A percentile compares a stretch with the other conserved stretches of the same genome.
Conservation (phyloP, 805 yeast genomes). For the Clavispora carvajalis region DNA sequence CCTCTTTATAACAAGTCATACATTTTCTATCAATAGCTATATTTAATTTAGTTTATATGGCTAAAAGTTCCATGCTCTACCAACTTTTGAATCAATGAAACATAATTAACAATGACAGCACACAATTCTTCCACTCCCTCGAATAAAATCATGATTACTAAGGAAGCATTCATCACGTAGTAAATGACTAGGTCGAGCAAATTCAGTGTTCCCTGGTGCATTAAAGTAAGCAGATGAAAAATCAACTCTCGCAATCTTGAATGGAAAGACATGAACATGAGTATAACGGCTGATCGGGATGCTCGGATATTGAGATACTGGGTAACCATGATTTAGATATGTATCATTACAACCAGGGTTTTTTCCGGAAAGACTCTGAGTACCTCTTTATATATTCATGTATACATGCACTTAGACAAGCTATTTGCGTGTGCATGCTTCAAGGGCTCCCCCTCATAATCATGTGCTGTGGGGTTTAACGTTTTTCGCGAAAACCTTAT, state of each 20-base stretch:
- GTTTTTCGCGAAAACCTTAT: not conserved
- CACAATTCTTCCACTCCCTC: constrained; percentile 16
- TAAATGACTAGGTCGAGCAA: constrained; percentile 1
- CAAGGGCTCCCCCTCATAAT: not conserved
- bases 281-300: not conserved
- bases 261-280: not conserved
- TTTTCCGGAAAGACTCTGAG: too few relatives aligned
- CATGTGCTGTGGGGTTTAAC: not conserved
- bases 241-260: not conserved
- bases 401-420: not conserved
- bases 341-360: not conserved
- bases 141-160: constrained; percentile 9
- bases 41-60: constrained; percentile 16
- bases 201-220: not conserved
- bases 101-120: constrained; percentile 15
- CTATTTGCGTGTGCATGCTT: not conserved
- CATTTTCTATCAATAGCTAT: not conserved
- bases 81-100: constrained; percentile 13
- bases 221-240: not conserved
- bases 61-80: constrained; percentile 20
- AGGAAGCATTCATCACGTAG: constrained; percentile 10
- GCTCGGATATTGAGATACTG: not conserved
- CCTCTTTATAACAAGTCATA: not conserved
- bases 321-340: not conserved
- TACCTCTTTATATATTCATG: not conserved